Base-by-base conservation (phyloP, 495 filamentous ascomycete species). In the Bryoglossum gracile region DNA sequence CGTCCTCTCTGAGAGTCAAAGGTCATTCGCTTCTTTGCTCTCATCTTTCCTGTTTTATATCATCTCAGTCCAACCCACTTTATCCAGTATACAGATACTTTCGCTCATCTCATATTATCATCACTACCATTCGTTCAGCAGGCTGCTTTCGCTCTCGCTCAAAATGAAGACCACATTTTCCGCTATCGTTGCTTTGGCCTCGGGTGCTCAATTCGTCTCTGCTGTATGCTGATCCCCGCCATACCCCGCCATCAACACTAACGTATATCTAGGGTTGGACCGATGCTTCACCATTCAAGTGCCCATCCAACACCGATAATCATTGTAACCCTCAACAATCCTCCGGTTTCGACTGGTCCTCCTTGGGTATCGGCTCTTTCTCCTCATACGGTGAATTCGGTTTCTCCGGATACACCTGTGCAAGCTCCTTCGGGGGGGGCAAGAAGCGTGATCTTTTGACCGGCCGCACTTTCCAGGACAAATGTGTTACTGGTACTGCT, bases 231-330 rank as follows among this genome's bases (percentile, higher is more conserved):
- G n/a, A n/a, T 61, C 13, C 19, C 34, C 26, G 43, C n/a, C 26
- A 17, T 11, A 9, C 3, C 8, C 9, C 16, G 13, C 13, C 14
- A 37, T 37, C 19, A 43, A 10, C 19, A 55, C 58, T 65, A 47
- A 65, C 59, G 36, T 2, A 33, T 14, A 55, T 53, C 43, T 17
- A 50, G 44, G 62, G 64, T 61, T 90, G 85, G 76, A 65, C 67
- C 59, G 69, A 74, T 48, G 73, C 79, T 43, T 62, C 72, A 32
- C 64, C 73, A 40, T 94, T 81, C 68, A 68, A 69, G 39, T 83
- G 72, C 69, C 87, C 88, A 6, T 67, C 67, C 41, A 89, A 86
- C 71, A 83, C 78, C 58, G 67, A 87, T 68, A 91, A 94, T 68
- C 65, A 81, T 42, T 94, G 89, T 71, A 80, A 73, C 40, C 62